Conservation (phyloP, 768 basidiomycete species). For the Trichaptum fuscoviolaceum region DNA sequence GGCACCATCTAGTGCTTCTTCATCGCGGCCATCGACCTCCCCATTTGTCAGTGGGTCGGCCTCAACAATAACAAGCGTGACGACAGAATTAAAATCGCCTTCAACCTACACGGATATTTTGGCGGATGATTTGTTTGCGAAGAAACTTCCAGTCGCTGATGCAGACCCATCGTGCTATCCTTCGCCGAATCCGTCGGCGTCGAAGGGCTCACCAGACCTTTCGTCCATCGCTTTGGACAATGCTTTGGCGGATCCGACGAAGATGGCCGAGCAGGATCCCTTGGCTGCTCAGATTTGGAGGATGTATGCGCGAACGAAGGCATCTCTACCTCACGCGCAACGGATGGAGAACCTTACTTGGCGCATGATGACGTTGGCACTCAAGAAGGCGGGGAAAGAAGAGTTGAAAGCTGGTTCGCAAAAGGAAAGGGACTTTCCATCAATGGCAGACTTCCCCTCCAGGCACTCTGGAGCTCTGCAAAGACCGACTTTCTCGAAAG, state of each 20-base stretch:
- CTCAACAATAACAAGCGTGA: slow-evolving; percentile 23
- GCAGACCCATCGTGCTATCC: slow-evolving; percentile 32
- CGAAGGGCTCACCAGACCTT: slow-evolving; percentile 58
- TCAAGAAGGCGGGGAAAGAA: slow-evolving; percentile 84
- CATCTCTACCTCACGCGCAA: slow-evolving; percentile 84
- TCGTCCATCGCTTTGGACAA: slow-evolving; percentile 35
- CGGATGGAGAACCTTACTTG: slow-evolving; percentile 98
- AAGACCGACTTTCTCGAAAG: neutral
- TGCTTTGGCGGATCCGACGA: slow-evolving; percentile 52
- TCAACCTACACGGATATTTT: slow-evolving; percentile 67
- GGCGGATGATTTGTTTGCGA: slow-evolving; percentile 57
- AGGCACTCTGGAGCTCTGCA: neutral
- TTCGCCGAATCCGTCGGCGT: slow-evolving; percentile 50
- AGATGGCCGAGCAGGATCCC: slow-evolving; percentile 78
- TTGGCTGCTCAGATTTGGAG: slow-evolving; percentile 96
- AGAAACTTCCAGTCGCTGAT: slow-evolving; percentile 4
- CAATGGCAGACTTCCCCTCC: slow-evolving; percentile 15
- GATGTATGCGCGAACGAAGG: slow-evolving; percentile 89
- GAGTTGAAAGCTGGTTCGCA: slow-evolving; percentile 37
- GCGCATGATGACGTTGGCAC: slow-evolving; percentile 96
- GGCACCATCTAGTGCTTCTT: slow-evolving; percentile 9
- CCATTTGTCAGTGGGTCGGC: slow-evolving; percentile 21
- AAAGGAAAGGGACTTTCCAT: slow-evolving; percentile 15
- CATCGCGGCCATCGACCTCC: slow-evolving; percentile 24
- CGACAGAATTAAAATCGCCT: slow-evolving; percentile 30